Percentiles rank a stretch among this genome's conserved stretches.
Evolutionary conservation across 345 rosid species (phyloP).

Genomic region (Gossypium stocksii): DNA sequence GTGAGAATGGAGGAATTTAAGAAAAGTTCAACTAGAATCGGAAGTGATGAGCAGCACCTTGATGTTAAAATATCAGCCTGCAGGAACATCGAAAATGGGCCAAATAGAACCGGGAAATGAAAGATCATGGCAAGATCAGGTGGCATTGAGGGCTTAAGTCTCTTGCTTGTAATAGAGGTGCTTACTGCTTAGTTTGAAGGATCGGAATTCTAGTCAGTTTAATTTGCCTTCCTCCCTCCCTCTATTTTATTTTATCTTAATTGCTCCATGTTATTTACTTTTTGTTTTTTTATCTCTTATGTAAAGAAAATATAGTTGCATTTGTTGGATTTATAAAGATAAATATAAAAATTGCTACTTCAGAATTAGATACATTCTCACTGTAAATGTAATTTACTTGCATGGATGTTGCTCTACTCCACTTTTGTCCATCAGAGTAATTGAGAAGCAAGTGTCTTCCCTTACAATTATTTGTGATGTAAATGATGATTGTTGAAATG

Average conservation of each 20-base stretch:
- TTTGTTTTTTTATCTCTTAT: not conserved
- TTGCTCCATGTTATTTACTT: not conserved
- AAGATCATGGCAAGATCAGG: slow-evolving; percentile 97
- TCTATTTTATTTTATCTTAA: too few relatives aligned
- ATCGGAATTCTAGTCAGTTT: slow-evolving; percentile 5
- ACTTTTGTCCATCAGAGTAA: not conserved
- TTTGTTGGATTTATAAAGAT: slow-evolving; percentile 16
- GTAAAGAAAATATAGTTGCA: slow-evolving; percentile 29
- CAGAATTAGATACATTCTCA: not conserved
- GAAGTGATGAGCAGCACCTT: slow-evolving; percentile 40
- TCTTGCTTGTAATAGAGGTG: slow-evolving; percentile 17
- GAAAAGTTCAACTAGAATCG: slow-evolving; percentile 32
- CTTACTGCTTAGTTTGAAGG: slow-evolving; percentile 11
- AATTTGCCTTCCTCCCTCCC: not conserved
- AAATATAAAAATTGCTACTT: slow-evolving; percentile 16
- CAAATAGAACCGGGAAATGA: slow-evolving; percentile 63
- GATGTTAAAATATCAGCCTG: slow-evolving; percentile 52
- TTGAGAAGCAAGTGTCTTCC: slow-evolving; percentile 1
- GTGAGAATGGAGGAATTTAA: slow-evolving; percentile 38
- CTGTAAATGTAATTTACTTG: not conserved
- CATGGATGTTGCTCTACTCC: not conserved
- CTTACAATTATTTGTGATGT: not conserved
- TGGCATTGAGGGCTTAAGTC: slow-evolving; percentile 68
- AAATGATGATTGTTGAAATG: not conserved
- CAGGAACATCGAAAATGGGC: slow-evolving; percentile 55